Conservation (phyloP, 1,284 basidiomycete genomes). For the Ustilago bromivora region DNA sequence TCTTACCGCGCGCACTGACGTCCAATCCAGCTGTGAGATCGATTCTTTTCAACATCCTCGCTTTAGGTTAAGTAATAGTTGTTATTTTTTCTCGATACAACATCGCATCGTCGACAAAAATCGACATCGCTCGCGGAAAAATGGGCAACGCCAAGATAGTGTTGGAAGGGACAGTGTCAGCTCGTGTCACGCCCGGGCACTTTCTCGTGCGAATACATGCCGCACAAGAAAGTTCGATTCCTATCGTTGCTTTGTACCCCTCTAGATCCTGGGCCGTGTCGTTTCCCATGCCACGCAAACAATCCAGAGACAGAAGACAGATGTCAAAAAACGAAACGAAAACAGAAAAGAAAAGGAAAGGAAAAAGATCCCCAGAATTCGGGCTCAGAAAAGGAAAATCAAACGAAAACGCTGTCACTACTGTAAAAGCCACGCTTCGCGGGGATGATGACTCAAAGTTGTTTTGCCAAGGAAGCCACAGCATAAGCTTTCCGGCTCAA, state of each 20-base stretch:
- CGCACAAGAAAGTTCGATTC: too few relatives aligned
- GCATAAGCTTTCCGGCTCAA: too few relatives aligned
- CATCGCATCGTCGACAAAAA: background rate
- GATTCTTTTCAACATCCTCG: background rate
- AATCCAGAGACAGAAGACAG: background rate
- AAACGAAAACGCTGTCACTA: background rate
- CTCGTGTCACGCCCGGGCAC: background rate
- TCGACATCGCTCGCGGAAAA: background rate
- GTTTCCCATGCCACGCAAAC: slow-evolving; percentile 1
- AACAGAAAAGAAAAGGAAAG: background rate
- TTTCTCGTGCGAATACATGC: too few relatives aligned
- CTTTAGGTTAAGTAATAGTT: background rate
- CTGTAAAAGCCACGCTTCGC: too few relatives aligned
- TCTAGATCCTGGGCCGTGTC: background rate
- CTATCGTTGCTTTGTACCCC: too few relatives aligned
- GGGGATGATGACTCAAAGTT: background rate
- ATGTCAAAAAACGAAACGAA: background rate
- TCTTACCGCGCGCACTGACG: background rate
- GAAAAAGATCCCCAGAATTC: background rate
- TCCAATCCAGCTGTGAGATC: background rate
- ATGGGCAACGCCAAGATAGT: background rate
- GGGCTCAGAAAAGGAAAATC: background rate
- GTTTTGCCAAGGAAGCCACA: background rate
- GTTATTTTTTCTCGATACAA: background rate
- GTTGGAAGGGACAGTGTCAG: too few relatives aligned